Evolutionary conservation across 257 asterid genomes (phyloP).

Genomic region (Verbascum thapsus): DNA sequence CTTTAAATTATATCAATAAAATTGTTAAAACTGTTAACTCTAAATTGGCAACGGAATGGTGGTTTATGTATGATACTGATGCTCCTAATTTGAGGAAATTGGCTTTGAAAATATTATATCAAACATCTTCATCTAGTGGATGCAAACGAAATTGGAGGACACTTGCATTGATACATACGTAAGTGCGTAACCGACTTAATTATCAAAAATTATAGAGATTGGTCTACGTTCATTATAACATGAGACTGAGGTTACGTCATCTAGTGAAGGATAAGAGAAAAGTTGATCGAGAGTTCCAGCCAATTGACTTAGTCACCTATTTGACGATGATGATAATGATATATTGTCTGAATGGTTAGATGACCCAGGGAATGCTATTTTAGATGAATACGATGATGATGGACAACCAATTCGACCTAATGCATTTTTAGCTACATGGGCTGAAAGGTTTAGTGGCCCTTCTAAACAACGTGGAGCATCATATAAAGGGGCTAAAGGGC

Average conservation of each 20-base stretch:
- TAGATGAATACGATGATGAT: neutral
- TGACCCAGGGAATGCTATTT: neutral
- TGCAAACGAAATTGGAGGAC: slow-evolving; percentile 4
- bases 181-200: neutral
- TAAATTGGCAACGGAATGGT: neutral
- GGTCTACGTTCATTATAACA: slow-evolving; percentile 14
- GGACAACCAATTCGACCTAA: neutral
- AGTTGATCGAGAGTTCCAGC: neutral
- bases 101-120: slow-evolving; percentile 1
- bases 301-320: neutral
- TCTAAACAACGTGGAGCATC: neutral
- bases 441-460: neutral
- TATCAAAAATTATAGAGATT: neutral
- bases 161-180: neutral
- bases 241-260: slow-evolving; percentile 1
- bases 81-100: neutral
- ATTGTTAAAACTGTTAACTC: neutral
- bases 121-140: neutral
- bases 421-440: neutral
- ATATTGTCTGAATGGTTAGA: neutral
- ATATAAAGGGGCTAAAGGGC: neutral
- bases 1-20: too few species aligned
- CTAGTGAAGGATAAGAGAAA: neutral
- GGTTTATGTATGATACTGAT: neutral
- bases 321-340: neutral